Percentiles rank a stretch among this genome's conserved stretches.
Conservation (phyloP, 163 green algal species). For the Volvox carteri region DNA sequence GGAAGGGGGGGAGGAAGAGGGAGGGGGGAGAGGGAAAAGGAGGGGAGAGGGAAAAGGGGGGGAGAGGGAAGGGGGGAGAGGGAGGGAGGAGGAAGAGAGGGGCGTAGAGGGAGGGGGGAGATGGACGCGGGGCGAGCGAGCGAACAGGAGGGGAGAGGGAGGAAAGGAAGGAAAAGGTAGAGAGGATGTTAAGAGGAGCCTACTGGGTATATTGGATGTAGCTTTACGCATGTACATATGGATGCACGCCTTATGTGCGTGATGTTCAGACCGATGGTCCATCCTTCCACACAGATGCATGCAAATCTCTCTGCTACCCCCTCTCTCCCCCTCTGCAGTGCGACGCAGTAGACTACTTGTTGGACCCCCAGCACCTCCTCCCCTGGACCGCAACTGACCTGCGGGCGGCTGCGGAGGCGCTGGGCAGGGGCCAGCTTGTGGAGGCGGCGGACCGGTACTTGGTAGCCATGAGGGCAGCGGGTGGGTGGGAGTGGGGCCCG, state of each 20-base stretch:
- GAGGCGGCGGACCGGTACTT: slow-evolving; percentile 45
- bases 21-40: background rate
- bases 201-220: no score
- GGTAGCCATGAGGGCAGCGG: background rate
- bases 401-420: slow-evolving; percentile 32
- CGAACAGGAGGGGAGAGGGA: background rate
- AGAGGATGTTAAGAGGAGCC: background rate
- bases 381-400: slow-evolving; percentile 47
- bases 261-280: no score
- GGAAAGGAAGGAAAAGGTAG: background rate
- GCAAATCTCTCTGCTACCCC: no score
- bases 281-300: no score
- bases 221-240: no score
- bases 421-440: slow-evolving; percentile 26
- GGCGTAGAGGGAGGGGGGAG: background rate
- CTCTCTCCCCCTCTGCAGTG: no score
- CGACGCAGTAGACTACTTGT: slow-evolving; percentile 40
- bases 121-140: background rate
- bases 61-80: background rate
- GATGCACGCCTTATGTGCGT: no score
- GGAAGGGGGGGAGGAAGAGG: background rate
- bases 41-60: background rate
- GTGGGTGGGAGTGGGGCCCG: background rate
- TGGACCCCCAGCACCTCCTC: slow-evolving; percentile 53
- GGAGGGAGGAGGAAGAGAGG: background rate